Evolutionary conservation across 2,329 filamentous ascomycete genomes (phyloP).

Genomic region (Plectosphaerella sp.): DNA sequence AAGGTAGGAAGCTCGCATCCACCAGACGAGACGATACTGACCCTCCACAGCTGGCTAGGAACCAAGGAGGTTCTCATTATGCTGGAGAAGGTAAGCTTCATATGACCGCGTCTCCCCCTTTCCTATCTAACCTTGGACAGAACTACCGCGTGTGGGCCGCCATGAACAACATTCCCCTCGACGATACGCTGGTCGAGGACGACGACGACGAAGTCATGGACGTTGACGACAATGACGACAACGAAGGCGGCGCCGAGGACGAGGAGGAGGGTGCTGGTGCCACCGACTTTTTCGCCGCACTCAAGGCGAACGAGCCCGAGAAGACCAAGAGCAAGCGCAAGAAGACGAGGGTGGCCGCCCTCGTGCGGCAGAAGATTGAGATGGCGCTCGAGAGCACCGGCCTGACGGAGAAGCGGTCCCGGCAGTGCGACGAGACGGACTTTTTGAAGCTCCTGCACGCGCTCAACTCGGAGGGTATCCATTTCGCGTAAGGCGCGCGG

Average conservation of each 20-base stretch:
- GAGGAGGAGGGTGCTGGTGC: constrained; percentile 68
- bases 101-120: not conserved
- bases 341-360: constrained; percentile 73
- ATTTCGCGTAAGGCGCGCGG: constrained; percentile 64
- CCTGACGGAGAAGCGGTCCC: constrained; percentile 74
- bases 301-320: constrained; percentile 35
- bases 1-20: not conserved
- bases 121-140: constrained; percentile 16
- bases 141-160: constrained; percentile 92
- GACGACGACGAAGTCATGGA: constrained; percentile 33
- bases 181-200: constrained; percentile 53
- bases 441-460: constrained; percentile 76
- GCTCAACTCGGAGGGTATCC: constrained; percentile 90
- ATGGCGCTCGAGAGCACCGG: constrained; percentile 80
- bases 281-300: constrained; percentile 80
- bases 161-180: constrained; percentile 74
- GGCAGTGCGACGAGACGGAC: constrained; percentile 88
- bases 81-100: constrained; percentile 50
- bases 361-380: constrained; percentile 83
- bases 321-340: constrained; percentile 68
- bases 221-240: constrained; percentile 36
- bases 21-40: not conserved
- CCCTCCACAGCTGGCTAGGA: constrained; percentile 61
- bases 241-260: constrained; percentile 43
- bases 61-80: constrained; percentile 77